Evolutionary conservation across 2,329 filamentous ascomycete genomes (phyloP).

Genomic region (Aspergillus ruber): DNA sequence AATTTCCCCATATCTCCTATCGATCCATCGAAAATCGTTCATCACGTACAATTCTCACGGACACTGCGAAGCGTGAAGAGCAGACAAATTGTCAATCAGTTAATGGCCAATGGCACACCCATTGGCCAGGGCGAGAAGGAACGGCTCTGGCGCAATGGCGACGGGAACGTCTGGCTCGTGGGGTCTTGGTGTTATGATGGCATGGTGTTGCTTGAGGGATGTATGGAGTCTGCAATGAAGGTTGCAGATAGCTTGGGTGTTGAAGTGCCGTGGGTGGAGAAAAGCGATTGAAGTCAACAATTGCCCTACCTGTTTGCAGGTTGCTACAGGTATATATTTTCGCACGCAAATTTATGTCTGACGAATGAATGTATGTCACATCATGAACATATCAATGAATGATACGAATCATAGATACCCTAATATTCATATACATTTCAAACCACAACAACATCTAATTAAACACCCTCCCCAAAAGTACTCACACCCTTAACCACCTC

Average conservation of each 20-base stretch:
- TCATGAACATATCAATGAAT: too few species aligned
- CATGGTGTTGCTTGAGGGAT: constrained; percentile 58
- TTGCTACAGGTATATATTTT: too few species aligned
- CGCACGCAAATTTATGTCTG: too few species aligned
- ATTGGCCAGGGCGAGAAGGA: constrained; percentile 3
- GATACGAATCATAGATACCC: too few species aligned
- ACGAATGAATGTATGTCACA: too few species aligned
- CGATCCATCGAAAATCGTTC: constrained; percentile 37
- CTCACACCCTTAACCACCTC: neutral
- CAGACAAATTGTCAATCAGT: constrained; percentile 41
- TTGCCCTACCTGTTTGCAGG: too few species aligned
- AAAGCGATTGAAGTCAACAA: too few species aligned
- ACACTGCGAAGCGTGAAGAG: constrained; percentile 48
- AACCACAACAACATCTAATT: neutral
- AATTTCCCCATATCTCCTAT: constrained; percentile 43
- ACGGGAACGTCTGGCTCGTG: constrained; percentile 49
- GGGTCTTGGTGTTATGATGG: constrained; percentile 62
- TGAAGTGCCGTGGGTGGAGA: constrained; percentile 27
- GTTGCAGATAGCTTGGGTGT: constrained; percentile 50
- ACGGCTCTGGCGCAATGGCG: constrained; percentile 47
- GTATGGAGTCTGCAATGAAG: constrained; percentile 52
- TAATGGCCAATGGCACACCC: constrained; percentile 29
- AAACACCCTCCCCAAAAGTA: neutral
- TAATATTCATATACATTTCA: too few species aligned
- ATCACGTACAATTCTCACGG: constrained; percentile 46